Conservation (phyloP, 2,329 filamentous ascomycete genomes). For the Pseudogymnoascus sp. region DNA sequence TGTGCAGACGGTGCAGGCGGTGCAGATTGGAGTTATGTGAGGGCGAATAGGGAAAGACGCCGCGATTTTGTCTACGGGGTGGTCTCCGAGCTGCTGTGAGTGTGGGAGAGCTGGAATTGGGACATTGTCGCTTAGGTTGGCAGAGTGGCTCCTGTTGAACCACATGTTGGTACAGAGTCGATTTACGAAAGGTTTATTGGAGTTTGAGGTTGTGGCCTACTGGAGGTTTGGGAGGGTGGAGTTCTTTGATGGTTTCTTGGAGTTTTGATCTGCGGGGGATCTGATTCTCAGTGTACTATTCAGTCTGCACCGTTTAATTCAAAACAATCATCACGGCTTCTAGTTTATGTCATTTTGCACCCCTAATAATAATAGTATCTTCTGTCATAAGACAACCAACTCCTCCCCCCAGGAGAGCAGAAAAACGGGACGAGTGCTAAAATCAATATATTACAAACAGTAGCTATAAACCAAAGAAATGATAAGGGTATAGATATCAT, state of each 20-base stretch:
- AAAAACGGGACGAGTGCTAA: neutral
- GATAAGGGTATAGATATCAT: neutral
- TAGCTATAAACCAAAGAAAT: neutral
- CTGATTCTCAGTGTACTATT: no score
- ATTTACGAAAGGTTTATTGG: neutral
- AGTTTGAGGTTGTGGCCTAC: neutral
- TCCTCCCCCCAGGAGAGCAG: neutral
- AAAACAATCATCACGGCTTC: no score
- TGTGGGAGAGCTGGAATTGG: no score
- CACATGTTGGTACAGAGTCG: neutral
- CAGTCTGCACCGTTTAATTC: no score
- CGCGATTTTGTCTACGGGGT: neutral
- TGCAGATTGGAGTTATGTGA: neutral
- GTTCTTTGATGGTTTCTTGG: neutral
- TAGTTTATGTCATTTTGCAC: no score
- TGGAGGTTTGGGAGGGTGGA: neutral
- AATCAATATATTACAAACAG: neutral
- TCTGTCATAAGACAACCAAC: neutral
- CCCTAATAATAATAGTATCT: no score
- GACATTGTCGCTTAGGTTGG: neutral
- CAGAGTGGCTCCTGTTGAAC: neutral
- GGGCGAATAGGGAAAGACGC: neutral
- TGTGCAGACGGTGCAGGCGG: neutral
- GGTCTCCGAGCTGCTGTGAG: neutral
- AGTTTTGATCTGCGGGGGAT: no score